Base-by-base conservation (phyloP, 2,329 filamentous ascomycete species). In the Aspergillus novofumigatus region DNA sequence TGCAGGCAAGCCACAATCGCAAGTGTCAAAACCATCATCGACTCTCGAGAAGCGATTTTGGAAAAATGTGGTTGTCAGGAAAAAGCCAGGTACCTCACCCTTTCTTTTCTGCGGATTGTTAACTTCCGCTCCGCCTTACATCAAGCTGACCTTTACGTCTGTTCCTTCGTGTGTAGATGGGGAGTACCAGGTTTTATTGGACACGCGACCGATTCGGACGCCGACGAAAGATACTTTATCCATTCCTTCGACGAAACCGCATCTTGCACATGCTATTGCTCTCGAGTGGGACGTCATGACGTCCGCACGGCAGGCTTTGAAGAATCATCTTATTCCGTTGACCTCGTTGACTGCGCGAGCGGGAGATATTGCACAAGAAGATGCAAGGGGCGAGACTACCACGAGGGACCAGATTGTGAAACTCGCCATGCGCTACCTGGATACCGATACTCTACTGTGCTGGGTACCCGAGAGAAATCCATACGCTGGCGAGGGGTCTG, bases 391-490 rank as follows among this genome's bases (percentile, higher is more conserved):
- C 3, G 73, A 79, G 42, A 71, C 67, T 17, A 78, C 80, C 25
- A 80, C 89, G 41, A 83, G 92, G 38, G 71, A 82, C 0, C 78
- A 82, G 44, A 86, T 97, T 49, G 77, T 88, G 17, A 80, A 78
- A 20, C 87, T 85, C 61, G 77, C 94, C 52, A 83, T 97, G 81
- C 84, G 89, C 49, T 97, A 97, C 74, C 83, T 99, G 26, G 87
- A 92, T 66, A 97, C 94, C 1, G 94, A 99, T 76, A 92, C 91
- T 0, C 78, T 97, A 38, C 84, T 99, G 1, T 97, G 93, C 82
- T 96, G 92, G 90, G 91, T 85, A 20, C 87, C 87, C 0, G 81
- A 80, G 67, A 76, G 77, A 55, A 76, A 76, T 49, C 64, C 77
- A 58, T 75, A 82, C 70, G 81, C 84, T 44, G 78, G 80, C 2